Evolutionary conservation across 2,329 filamentous ascomycete species (phyloP).

Genomic region (Colletotrichum cuscutae): DNA sequence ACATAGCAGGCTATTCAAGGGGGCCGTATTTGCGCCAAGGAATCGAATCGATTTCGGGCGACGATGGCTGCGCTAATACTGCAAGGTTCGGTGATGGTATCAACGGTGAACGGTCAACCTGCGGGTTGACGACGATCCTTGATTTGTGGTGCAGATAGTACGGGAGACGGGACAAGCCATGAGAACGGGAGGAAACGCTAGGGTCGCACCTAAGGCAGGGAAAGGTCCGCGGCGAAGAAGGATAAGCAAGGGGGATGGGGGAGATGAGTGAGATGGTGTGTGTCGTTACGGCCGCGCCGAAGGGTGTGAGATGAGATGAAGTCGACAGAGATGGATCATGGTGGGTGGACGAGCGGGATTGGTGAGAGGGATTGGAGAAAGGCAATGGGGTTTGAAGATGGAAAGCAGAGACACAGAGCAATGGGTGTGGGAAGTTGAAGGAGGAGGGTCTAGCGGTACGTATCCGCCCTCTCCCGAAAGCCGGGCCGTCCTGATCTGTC

Average conservation of each 20-base stretch:
- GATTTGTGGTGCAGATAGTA: constrained; percentile 31
- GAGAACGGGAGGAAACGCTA: constrained; percentile 11
- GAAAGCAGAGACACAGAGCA: not conserved
- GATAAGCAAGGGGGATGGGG: constrained; percentile 12
- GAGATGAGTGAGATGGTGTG: not conserved
- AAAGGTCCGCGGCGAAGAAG: not conserved
- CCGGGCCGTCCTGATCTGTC: constrained; percentile 4
- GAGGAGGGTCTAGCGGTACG: not conserved
- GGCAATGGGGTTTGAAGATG: not conserved
- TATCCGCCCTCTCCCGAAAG: not conserved
- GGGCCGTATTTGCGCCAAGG: constrained; percentile 15
- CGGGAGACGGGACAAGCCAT: constrained; percentile 7
- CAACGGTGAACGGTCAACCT: constrained; percentile 33
- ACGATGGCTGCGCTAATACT: constrained; percentile 25
- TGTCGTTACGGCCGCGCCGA: constrained; percentile 14
- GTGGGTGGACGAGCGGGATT: not conserved
- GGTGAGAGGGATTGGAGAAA: not conserved
- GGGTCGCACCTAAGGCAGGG: constrained; percentile 17
- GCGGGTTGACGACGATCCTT: constrained; percentile 34
- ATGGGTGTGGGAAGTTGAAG: too few relatives aligned
- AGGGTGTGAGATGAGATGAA: constrained; percentile 24
- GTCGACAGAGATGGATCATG: not conserved
- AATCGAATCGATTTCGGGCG: constrained; percentile 14
- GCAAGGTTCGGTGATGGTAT: constrained; percentile 34
- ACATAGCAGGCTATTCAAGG: not conserved